Evolutionary conservation across 441 rosid genomes (phyloP).

Genomic region (Dalechampia spathulata): DNA sequence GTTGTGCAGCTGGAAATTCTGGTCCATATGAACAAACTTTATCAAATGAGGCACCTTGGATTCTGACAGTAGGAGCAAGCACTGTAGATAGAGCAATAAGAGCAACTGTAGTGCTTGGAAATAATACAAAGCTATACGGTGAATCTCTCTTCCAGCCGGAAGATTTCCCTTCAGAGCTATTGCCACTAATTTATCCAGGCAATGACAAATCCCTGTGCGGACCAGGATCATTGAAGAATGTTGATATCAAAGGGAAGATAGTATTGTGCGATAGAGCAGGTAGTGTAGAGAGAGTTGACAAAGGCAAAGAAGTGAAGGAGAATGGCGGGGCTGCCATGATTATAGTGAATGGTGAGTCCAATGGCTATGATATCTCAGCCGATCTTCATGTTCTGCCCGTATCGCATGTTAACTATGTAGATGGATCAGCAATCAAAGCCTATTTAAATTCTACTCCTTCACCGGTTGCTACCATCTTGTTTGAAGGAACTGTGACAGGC

Average conservation of each 20-base stretch:
- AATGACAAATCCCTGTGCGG: constrained; percentile 15
- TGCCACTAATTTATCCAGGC: constrained; percentile 42
- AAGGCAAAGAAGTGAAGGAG: constrained; percentile 29
- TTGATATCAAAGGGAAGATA: constrained; percentile 35
- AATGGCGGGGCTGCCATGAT: constrained; percentile 33
- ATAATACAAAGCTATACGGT: constrained; percentile 25
- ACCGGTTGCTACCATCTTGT: constrained; percentile 20
- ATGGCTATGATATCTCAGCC: constrained; percentile 10
- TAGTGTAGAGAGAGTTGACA: not conserved
- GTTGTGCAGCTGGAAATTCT: constrained; percentile 37
- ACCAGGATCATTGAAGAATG: constrained; percentile 25
- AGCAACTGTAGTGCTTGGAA: constrained; percentile 30
- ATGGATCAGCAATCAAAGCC: constrained; percentile 20
- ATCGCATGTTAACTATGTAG: constrained; percentile 16
- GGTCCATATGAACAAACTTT: constrained; percentile 26
- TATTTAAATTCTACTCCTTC: constrained; percentile 15
- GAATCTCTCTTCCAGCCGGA: constrained; percentile 39
- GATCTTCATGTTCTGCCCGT: constrained; percentile 28
- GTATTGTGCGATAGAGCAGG: constrained; percentile 40
- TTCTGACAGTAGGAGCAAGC: constrained; percentile 56
- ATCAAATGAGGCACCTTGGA: constrained; percentile 62
- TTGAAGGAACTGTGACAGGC: constrained; percentile 25
- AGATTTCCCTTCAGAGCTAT: constrained; percentile 18
- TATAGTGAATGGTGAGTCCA: constrained; percentile 14
- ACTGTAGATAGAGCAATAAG: constrained; percentile 38